Evolutionary conservation across 352 stramenopile species (phyloP), one percentile per base, ranked within the genome.

Genomic region (Thraustotheca clavata): DNA sequence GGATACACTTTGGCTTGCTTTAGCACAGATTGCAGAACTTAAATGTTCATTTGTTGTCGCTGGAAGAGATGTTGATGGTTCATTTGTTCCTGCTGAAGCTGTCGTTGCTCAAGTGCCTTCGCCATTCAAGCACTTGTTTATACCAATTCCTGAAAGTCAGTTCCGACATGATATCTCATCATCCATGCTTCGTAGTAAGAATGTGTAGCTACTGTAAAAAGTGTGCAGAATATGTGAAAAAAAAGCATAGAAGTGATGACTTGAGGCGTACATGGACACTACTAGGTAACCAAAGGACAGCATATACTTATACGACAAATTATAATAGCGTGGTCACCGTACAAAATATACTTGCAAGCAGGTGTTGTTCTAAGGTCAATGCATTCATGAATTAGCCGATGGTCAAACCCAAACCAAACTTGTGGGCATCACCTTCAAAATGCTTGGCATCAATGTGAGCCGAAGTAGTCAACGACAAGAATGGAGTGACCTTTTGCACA

Each of bases 111-210:
- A 60, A 32, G 69, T 92, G 8, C 83, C 83, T 3, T 11, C 69
- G 0, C 71, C 79, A 7, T 76, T 92, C 39, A 67, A 71, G 24
- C 38, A 80, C 27, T 67, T 92, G 40, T 96, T 96, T 61, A 12
- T 89, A 1, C 72, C 76, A 4, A 54, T 97, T 12, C 48, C 73
- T 14, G 89, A 96, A 68, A 68, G 73, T 2, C 59, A 76, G 1
- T 97, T 95, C 67, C 86, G 89, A 33, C 80, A 80, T 31, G 89
- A 97, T 69, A 71, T 97, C 14, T 96, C 87, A 11, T 97, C 89
- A 14, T 94, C 88, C 1, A 71, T 89, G 32, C 73, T 97, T 4
- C 78, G 88, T 35, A 47, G 14, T 36, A 18, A 16, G 32, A 50
- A 50, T 50, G 14, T 27, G 7, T 27, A 14, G 32, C 22, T 14